Conservation (phyloP, 140 eudicot species). For the Senecio squalidus region DNA sequence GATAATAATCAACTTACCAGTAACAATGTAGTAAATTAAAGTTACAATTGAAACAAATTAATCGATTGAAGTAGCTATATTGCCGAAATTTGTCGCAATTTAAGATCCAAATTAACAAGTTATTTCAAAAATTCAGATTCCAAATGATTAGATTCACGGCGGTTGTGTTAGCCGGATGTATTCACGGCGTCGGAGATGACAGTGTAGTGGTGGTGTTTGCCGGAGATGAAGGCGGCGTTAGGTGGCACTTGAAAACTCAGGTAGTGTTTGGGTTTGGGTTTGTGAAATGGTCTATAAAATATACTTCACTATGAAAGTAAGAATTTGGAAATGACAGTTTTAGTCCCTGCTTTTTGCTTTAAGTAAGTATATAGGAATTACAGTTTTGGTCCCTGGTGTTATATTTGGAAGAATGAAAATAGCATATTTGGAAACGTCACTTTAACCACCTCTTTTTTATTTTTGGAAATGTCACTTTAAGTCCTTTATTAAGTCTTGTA, state of each 20-base stretch:
- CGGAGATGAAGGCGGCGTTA: conserved; percentile 10
- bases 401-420: conserved; percentile 7
- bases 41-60: background rate
- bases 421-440: conserved; percentile 4
- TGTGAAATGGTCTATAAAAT: conserved; percentile 4
- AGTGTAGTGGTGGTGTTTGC: background rate
- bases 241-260: conserved; percentile 20
- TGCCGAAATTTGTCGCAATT: conserved; percentile 15
- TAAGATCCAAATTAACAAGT: too few relatives aligned
- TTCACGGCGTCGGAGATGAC: background rate
- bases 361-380: too few relatives aligned
- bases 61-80: background rate
- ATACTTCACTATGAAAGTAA: too few relatives aligned
- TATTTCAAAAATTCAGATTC: too few relatives aligned
- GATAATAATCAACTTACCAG: conserved; percentile 28
- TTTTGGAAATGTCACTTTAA: background rate
- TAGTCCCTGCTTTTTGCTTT: too few relatives aligned
- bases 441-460: conserved; percentile 8
- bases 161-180: conserved; percentile 12
- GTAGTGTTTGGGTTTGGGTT: background rate
- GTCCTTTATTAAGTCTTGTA: conserved; percentile 7
- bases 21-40: conserved; percentile 28
- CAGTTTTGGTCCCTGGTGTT: background rate
- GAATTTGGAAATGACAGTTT: background rate
- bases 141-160: too few relatives aligned